phyloP scores from a whole-genome alignment of 2,329 filamentous ascomycete species.

The Periconia sp. region DNA sequence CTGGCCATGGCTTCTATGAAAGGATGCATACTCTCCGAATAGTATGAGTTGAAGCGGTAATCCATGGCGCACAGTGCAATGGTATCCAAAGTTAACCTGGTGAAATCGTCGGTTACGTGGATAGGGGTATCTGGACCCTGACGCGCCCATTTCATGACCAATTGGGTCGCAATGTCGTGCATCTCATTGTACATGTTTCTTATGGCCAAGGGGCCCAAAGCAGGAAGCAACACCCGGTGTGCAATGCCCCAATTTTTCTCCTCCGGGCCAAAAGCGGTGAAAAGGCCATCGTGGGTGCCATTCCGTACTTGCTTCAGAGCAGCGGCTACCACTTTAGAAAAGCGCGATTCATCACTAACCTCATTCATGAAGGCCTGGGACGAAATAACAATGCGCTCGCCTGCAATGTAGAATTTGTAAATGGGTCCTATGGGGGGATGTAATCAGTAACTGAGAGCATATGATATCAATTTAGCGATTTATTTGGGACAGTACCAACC shows the following conservation, averaged over 20 bases:
- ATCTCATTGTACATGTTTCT: conserved; percentile 64
- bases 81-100: conserved; percentile 41
- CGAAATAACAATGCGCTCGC: conserved; percentile 32
- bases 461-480: neutral
- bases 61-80: conserved; percentile 45
- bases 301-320: conserved; percentile 37
- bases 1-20: conserved; percentile 43
- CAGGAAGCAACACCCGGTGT: conserved; percentile 66
- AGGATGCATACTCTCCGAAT: conserved; percentile 39
- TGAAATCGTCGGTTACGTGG: conserved; percentile 43
- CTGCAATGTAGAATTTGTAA: conserved; percentile 34
- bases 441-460: neutral
- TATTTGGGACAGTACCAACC: conserved; percentile 45
- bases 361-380: conserved; percentile 43
- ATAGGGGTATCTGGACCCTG: conserved; percentile 43
- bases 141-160: conserved; percentile 69
- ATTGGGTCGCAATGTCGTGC: conserved; percentile 64
- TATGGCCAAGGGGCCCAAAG: conserved; percentile 70
- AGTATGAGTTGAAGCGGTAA: conserved; percentile 47
- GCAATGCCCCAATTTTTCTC: conserved; percentile 57
- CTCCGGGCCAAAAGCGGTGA: conserved; percentile 43
- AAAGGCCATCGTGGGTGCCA: conserved; percentile 44
- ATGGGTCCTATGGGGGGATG: conserved; percentile 25
- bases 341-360: conserved; percentile 42
- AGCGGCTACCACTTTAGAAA: conserved; percentile 33